Conservation (phyloP, 208 protist species). For the Paratrypanosoma confusum region DNA sequence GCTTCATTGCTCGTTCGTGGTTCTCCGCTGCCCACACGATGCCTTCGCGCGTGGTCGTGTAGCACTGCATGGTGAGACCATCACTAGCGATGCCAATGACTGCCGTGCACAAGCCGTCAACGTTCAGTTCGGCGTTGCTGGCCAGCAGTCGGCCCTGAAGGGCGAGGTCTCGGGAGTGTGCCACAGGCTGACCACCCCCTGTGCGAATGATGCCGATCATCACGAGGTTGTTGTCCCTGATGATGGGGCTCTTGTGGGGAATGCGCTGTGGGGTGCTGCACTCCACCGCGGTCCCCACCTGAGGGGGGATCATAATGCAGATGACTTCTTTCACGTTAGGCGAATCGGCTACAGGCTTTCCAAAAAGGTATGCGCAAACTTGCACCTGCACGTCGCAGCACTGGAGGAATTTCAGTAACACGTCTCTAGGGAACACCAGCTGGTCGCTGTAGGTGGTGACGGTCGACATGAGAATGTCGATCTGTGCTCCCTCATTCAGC, state of each 20-base stretch:
- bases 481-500: slow-evolving; percentile 46
- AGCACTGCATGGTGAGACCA: slow-evolving; percentile 62
- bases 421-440: slow-evolving; percentile 70
- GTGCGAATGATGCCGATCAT: slow-evolving; percentile 70
- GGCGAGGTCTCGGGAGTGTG: slow-evolving; percentile 73
- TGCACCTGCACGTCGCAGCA: slow-evolving; percentile 78
- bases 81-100: slow-evolving; percentile 52
- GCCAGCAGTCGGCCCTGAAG: slow-evolving; percentile 61
- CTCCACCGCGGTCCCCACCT: slow-evolving; percentile 58
- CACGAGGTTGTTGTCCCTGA: slow-evolving; percentile 61
- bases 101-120: slow-evolving; percentile 24
- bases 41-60: slow-evolving; percentile 66
- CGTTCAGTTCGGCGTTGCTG: slow-evolving; percentile 50
- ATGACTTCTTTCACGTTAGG: slow-evolving; percentile 83
- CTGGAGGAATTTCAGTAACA: slow-evolving; percentile 59
- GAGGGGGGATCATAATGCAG: slow-evolving; percentile 77
- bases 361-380: slow-evolving; percentile 77
- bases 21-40: slow-evolving; percentile 58
- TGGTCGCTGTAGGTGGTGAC: slow-evolving; percentile 66
- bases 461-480: slow-evolving; percentile 48
- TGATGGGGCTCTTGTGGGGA: slow-evolving; percentile 36
- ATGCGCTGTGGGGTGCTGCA: slow-evolving; percentile 51
- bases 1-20: slow-evolving; percentile 38
- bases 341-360: slow-evolving; percentile 65
- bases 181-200: slow-evolving; percentile 42